phyloP scores from a whole-genome alignment of 2,329 filamentous ascomycete species.

The Microsporum canis region DNA sequence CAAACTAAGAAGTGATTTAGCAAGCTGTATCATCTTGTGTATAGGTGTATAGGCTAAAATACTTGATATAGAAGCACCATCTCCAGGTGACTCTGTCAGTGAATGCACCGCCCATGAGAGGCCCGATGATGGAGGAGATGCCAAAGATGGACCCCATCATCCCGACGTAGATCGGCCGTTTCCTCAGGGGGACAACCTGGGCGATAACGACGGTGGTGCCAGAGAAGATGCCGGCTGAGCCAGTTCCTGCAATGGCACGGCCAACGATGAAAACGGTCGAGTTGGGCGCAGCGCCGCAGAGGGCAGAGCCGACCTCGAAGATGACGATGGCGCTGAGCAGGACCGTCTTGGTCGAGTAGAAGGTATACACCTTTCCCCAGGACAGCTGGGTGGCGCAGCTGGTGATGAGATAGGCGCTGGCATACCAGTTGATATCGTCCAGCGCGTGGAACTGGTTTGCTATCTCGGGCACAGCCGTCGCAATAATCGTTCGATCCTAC shows the following conservation, averaged over 20 bases:
- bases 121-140: slow-evolving; percentile 12
- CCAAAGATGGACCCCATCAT: slow-evolving; percentile 11
- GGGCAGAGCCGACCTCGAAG: slow-evolving; percentile 21
- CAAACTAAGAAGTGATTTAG: not conserved
- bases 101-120: slow-evolving; percentile 10
- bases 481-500: slow-evolving; percentile 3
- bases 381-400: slow-evolving; percentile 19
- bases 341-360: slow-evolving; percentile 29
- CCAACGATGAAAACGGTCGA: slow-evolving; percentile 4
- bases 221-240: slow-evolving; percentile 28
- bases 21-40: not conserved
- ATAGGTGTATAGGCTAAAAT: not conserved
- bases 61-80: slow-evolving; percentile 10
- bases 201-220: slow-evolving; percentile 24
- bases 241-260: slow-evolving; percentile 32
- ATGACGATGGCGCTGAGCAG: slow-evolving; percentile 20
- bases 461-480: slow-evolving; percentile 26
- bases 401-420: slow-evolving; percentile 23
- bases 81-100: slow-evolving; percentile 12
- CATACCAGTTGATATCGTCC: slow-evolving; percentile 29
- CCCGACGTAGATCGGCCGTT: slow-evolving; percentile 10
- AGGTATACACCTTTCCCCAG: slow-evolving; percentile 32
- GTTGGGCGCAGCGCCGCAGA: slow-evolving; percentile 10
- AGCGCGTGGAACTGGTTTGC: slow-evolving; percentile 27
- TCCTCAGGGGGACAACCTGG: slow-evolving; percentile 8